Evolutionary conservation across 495 filamentous ascomycete genomes (phyloP).

Genomic region (Hypoxylon cercidicola): DNA sequence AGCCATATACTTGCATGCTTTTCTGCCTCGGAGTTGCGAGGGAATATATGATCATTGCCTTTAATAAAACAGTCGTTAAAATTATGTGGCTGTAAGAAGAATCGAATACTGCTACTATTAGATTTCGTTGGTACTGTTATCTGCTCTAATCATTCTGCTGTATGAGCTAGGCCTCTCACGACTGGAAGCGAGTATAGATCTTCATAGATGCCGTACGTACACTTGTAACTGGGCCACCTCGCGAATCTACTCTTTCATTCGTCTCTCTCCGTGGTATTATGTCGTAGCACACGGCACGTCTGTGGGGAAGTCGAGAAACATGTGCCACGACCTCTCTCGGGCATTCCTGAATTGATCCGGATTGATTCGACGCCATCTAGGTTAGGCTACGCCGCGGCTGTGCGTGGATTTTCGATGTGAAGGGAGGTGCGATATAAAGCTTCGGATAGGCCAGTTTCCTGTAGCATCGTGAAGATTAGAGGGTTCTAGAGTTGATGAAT

Average conservation of each 20-base stretch:
- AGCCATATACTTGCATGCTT: too few relatives aligned
- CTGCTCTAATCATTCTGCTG: conserved; percentile 16
- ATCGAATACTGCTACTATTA: not conserved
- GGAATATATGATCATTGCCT: too few relatives aligned
- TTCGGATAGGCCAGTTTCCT: conserved; percentile 25
- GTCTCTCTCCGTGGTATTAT: conserved; percentile 15
- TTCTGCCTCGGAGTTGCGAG: too few relatives aligned
- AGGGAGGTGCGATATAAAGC: conserved; percentile 14
- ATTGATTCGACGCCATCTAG: conserved; percentile 7
- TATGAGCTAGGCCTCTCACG: not conserved
- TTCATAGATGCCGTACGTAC: not conserved
- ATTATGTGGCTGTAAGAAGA: not conserved
- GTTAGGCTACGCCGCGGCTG: conserved; percentile 10
- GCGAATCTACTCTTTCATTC: conserved; percentile 17
- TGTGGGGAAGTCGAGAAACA: conserved; percentile 39
- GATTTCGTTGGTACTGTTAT: not conserved
- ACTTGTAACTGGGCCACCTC: conserved; percentile 17
- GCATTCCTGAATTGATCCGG: conserved; percentile 6
- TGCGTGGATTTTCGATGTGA: conserved; percentile 15
- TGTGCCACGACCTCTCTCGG: conserved; percentile 13
- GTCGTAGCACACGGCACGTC: conserved; percentile 4
- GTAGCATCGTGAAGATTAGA: conserved; percentile 19
- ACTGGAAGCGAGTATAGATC: conserved; percentile 5
- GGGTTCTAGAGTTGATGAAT: conserved; percentile 14
- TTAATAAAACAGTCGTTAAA: too few relatives aligned